Evolutionary conservation across 768 basidiomycete genomes (phyloP).

Genomic region (Xerocomellus amylosporus): DNA sequence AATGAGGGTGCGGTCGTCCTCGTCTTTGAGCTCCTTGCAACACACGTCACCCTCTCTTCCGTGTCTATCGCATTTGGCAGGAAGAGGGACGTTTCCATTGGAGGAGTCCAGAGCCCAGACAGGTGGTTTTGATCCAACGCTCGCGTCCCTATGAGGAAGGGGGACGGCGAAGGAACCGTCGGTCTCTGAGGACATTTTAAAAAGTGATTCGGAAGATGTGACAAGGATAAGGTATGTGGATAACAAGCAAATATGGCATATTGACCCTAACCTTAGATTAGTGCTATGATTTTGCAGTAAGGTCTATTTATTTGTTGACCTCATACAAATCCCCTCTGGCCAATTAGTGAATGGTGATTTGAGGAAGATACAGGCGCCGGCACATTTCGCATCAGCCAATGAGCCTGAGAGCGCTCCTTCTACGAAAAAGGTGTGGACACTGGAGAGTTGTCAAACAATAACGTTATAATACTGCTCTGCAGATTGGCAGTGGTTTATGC

Average conservation of each 20-base stretch:
- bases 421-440: too few species aligned
- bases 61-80: slow-evolving; percentile 57
- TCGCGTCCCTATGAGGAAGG: slow-evolving; percentile 19
- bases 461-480: too few species aligned
- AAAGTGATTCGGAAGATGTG: neutral
- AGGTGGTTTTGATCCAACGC: slow-evolving; percentile 40
- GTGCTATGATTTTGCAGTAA: neutral
- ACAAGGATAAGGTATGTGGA: neutral
- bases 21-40: slow-evolving; percentile 82
- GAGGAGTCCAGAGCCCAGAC: slow-evolving; percentile 63
- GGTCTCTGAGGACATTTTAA: slow-evolving; percentile 20
- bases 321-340: too few species aligned
- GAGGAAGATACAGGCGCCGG: neutral
- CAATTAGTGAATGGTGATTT: slow-evolving; percentile 18
- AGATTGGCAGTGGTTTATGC: too few species aligned
- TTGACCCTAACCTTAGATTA: slow-evolving; percentile 13
- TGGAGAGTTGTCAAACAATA: too few species aligned
- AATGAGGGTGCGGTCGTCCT: slow-evolving; percentile 76
- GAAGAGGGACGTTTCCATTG: slow-evolving; percentile 42
- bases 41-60: slow-evolving; percentile 64
- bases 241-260: neutral
- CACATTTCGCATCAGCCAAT: neutral
- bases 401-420: too few species aligned
- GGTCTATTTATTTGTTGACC: neutral
- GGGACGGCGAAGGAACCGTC: slow-evolving; percentile 15